phyloP scores from a whole-genome alignment of 495 filamentous ascomycete genomes.

The Oidiodendron maius region DNA sequence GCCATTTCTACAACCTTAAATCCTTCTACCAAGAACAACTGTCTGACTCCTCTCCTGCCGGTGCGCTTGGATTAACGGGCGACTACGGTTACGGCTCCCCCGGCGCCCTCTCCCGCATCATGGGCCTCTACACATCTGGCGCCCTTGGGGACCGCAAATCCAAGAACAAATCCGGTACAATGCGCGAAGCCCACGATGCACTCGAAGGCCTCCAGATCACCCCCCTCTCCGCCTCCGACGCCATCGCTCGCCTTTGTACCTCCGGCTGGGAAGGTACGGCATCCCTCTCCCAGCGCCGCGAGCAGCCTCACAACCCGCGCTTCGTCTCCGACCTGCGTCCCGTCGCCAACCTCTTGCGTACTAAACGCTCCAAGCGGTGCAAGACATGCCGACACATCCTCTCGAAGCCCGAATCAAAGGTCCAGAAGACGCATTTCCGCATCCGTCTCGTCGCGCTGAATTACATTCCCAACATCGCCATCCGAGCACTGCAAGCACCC shows the following conservation, averaged over 20 bases:
- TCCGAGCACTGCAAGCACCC: conserved; percentile 52
- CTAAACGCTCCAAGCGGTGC: conserved; percentile 91
- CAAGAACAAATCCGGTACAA: conserved; percentile 58
- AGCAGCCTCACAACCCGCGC: conserved; percentile 24
- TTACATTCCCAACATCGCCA: conserved; percentile 75
- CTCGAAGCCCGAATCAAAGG: conserved; percentile 87
- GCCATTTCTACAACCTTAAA: conserved; percentile 44
- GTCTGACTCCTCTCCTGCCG: conserved; percentile 45
- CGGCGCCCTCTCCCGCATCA: conserved; percentile 74
- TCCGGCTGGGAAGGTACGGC: conserved; percentile 40
- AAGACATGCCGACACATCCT: conserved; percentile 90
- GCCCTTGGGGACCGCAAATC: conserved; percentile 55
- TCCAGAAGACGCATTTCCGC: conserved; percentile 76
- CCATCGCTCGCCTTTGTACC: conserved; percentile 38
- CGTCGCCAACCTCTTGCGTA: conserved; percentile 72
- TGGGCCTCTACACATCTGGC: conserved; percentile 78
- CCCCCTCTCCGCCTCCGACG: conserved; percentile 42
- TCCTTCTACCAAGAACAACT: conserved; percentile 70
- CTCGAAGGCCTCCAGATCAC: conserved; percentile 62
- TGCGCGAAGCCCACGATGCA: conserved; percentile 69
- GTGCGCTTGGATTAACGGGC: conserved; percentile 45
- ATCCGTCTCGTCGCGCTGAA: conserved; percentile 84
- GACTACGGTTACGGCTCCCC: conserved; percentile 71
- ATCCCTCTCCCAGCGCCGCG: conserved; percentile 43
- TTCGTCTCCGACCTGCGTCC: conserved; percentile 63